Conservation (phyloP, 768 basidiomycete genomes). For the Serendipita sp. region DNA sequence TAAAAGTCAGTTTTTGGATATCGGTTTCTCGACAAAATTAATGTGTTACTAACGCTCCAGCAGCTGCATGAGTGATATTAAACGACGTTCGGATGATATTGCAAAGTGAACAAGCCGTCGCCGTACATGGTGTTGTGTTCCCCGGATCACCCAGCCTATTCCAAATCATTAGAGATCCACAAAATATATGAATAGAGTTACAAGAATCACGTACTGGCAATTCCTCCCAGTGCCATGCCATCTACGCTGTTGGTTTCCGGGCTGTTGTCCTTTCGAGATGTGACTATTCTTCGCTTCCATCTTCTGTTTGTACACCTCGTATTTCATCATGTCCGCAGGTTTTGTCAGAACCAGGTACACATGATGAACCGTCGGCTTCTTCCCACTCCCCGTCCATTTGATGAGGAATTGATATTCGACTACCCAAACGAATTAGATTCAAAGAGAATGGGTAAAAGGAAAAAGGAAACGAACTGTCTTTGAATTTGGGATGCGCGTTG, state of each 20-base stretch:
- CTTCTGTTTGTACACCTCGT: conserved; percentile 44
- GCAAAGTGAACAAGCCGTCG: conserved; percentile 43
- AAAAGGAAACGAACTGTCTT: conserved; percentile 31
- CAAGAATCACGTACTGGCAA: conserved; percentile 35
- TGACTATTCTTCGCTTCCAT: conserved; percentile 48
- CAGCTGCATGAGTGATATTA: conserved; percentile 53
- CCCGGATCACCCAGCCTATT: conserved; percentile 39
- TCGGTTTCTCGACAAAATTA: neutral
- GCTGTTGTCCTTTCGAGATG: conserved; percentile 31
- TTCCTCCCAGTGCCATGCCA: conserved; percentile 59
- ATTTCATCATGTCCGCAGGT: conserved; percentile 32
- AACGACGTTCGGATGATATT: conserved; percentile 48
- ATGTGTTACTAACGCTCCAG: conserved; percentile 37
- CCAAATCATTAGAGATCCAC: neutral
- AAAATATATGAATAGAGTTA: no score
- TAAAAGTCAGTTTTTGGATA: no score
- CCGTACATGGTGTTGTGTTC: conserved; percentile 34
- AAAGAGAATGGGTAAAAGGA: neutral
- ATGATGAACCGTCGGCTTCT: conserved; percentile 39
- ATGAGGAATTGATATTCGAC: conserved; percentile 51
- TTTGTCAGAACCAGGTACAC: conserved; percentile 49
- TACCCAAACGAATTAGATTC: conserved; percentile 14
- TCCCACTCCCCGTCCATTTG: conserved; percentile 41
- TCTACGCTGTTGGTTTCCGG: conserved; percentile 56
- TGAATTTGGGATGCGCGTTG: conserved; percentile 42